A percentile compares a stretch with the other conserved stretches of the same genome.
Conservation (phyloP, 2,329 filamentous ascomycete species). For the Zymoseptoria tritici region DNA sequence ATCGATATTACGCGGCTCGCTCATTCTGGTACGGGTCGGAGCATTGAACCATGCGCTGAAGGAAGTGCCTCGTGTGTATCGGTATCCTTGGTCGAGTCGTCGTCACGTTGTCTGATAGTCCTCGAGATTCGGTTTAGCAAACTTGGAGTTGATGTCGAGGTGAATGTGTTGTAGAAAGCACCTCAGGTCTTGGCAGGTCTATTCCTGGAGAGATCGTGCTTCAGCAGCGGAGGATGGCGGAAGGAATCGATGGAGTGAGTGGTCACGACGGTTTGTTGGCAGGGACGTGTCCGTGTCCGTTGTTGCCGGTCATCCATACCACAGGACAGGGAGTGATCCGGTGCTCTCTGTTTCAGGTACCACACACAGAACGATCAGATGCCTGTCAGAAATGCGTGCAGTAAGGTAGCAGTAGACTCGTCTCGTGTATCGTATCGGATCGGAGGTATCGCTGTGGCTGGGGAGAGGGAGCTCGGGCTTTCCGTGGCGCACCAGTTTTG, state of each 20-base stretch:
- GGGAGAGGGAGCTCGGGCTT: too few relatives aligned
- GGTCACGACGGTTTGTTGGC: neutral
- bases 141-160: neutral
- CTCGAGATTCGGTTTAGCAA: neutral
- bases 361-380: too few relatives aligned
- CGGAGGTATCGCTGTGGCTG: too few relatives aligned
- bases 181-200: neutral
- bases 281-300: too few relatives aligned
- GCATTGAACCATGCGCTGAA: constrained; percentile 8
- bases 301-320: too few relatives aligned
- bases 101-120: neutral
- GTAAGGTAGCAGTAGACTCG: too few relatives aligned
- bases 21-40: constrained; percentile 14
- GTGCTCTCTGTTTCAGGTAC: too few relatives aligned
- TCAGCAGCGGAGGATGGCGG: neutral
- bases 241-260: constrained; percentile 1
- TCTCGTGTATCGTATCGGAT: too few relatives aligned
- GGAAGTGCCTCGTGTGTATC: neutral
- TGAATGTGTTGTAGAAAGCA: neutral
- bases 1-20: constrained; percentile 4
- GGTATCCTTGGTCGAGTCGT: neutral
- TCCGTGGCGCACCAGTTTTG: too few relatives aligned
- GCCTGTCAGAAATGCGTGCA: too few relatives aligned
- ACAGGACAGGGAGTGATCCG: too few relatives aligned
- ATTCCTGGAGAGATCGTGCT: neutral